These are phyloP conservation scores for Aspergillus incahuasiensis DNA, from an alignment of 495 filamentous ascomycete genomes.

Conservation along the genomic window DNA sequence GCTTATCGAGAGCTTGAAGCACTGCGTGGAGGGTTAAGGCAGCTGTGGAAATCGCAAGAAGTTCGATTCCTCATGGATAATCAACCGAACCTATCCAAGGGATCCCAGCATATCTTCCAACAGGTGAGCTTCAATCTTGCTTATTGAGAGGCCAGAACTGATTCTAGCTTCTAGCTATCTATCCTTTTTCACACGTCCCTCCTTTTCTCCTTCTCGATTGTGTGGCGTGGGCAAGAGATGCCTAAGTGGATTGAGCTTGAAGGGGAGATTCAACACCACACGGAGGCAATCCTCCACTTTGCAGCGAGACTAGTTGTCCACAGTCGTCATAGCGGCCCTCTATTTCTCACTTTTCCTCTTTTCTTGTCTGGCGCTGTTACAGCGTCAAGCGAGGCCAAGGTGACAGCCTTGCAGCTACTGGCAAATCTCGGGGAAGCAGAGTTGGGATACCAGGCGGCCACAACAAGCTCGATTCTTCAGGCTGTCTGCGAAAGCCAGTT, in stretches of 20 bases:
- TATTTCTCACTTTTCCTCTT: conserved; percentile 51
- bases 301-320: conserved; percentile 30
- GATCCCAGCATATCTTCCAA: conserved; percentile 41
- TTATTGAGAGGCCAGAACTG: neutral
- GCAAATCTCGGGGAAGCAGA: conserved; percentile 46
- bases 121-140: no score
- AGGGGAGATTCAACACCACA: conserved; percentile 40
- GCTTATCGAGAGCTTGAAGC: conserved; percentile 23
- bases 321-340: conserved; percentile 31
- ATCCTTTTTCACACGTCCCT: conserved; percentile 47
- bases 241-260: conserved; percentile 28
- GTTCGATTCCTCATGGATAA: conserved; percentile 31
- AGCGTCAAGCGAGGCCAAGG: conserved; percentile 38
- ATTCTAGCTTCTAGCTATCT: conserved; percentile 27
- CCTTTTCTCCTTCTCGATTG: conserved; percentile 48
- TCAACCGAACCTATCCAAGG: conserved; percentile 34
- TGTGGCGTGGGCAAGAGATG: conserved; percentile 45
- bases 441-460: conserved; percentile 45
- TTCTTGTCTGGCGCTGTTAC: conserved; percentile 52
- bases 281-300: conserved; percentile 41
- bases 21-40: conserved; percentile 35
- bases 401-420: conserved; percentile 47
- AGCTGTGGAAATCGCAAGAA: conserved; percentile 40
- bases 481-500: conserved; percentile 48
- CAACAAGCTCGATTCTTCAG: conserved; percentile 45